Evolutionary conservation across 352 stramenopile species (phyloP).

Genomic region (Pythium sp.): DNA sequence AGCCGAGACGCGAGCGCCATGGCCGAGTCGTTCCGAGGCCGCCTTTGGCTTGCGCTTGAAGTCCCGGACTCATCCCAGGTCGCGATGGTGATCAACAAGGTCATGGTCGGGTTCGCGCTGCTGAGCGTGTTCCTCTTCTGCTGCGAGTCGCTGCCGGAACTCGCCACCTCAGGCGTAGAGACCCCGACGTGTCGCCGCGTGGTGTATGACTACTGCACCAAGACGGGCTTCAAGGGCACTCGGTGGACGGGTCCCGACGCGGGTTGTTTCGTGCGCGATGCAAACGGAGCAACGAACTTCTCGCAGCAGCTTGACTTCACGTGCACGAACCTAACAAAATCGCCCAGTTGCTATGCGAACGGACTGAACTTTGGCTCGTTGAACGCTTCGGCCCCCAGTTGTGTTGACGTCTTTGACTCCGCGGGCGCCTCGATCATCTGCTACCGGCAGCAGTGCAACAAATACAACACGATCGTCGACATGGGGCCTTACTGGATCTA

Average conservation of each 20-base stretch:
- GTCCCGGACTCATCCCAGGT: slow-evolving; percentile 55
- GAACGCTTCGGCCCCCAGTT: slow-evolving; percentile 22
- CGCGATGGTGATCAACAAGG: slow-evolving; percentile 46
- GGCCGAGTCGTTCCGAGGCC: slow-evolving; percentile 32
- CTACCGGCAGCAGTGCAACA: slow-evolving; percentile 48
- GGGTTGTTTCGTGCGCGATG: slow-evolving; percentile 46
- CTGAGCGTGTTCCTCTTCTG: slow-evolving; percentile 74
- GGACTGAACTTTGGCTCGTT: slow-evolving; percentile 58
- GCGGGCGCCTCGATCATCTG: slow-evolving; percentile 38
- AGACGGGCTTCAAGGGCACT: slow-evolving; percentile 22
- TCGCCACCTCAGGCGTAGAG: slow-evolving; percentile 44
- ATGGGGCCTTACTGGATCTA: slow-evolving; percentile 80
- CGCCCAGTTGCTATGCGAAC: slow-evolving; percentile 40
- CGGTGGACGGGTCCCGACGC: slow-evolving; percentile 22
- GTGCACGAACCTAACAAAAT: slow-evolving; percentile 23
- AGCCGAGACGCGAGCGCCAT: slow-evolving; percentile 11
- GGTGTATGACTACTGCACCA: slow-evolving; percentile 51
- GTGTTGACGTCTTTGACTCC: slow-evolving; percentile 31
- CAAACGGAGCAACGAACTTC: slow-evolving; percentile 32
- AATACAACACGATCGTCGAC: slow-evolving; percentile 33
- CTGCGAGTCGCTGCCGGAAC: slow-evolving; percentile 62
- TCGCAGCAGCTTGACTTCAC: slow-evolving; percentile 37
- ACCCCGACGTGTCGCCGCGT: slow-evolving; percentile 41
- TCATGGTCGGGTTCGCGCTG: slow-evolving; percentile 52
- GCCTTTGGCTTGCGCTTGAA: slow-evolving; percentile 58